Evolutionary conservation across 1,139 yeast genomes (phyloP).

Genomic region (Eremothecium cymbalariae): DNA sequence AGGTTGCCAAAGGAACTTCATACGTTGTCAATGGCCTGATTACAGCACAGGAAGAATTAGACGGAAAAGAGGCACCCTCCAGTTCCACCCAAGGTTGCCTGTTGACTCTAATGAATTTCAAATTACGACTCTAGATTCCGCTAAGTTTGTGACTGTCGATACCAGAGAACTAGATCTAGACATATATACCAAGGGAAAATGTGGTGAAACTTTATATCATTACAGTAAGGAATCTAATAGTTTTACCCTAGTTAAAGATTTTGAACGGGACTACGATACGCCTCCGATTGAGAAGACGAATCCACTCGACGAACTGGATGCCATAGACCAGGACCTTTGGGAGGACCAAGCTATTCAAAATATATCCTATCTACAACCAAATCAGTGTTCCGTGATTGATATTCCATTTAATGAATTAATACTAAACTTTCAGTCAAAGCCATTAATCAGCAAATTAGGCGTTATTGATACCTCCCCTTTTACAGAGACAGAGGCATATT

Average conservation of each 20-base stretch:
- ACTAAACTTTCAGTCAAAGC: too few relatives aligned
- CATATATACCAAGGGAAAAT: background rate
- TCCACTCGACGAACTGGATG: background rate
- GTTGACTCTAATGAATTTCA: too few relatives aligned
- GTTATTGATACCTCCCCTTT: too few relatives aligned
- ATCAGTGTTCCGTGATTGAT: too few relatives aligned
- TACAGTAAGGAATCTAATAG: background rate
- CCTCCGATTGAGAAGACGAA: background rate
- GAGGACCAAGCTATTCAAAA: background rate
- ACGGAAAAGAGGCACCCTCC: conserved; percentile 2
- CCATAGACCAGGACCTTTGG: background rate
- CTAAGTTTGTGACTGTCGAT: too few relatives aligned
- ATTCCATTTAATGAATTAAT: too few relatives aligned
- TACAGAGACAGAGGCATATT: too few relatives aligned
- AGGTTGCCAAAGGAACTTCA: conserved; percentile 35
- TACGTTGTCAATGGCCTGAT: conserved; percentile 38
- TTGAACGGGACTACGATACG: background rate
- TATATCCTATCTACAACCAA: conserved; percentile 5
- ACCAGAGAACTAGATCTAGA: background rate
- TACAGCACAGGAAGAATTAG: conserved; percentile 6
- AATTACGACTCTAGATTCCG: too few relatives aligned
- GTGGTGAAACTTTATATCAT: background rate
- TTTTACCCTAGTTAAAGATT: background rate
- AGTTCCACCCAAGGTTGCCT: too few relatives aligned
- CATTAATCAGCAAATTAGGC: too few relatives aligned